These are phyloP conservation scores for Fraxinus anomala DNA, from an alignment of 257 asterid species.

Conservation along the genomic window DNA sequence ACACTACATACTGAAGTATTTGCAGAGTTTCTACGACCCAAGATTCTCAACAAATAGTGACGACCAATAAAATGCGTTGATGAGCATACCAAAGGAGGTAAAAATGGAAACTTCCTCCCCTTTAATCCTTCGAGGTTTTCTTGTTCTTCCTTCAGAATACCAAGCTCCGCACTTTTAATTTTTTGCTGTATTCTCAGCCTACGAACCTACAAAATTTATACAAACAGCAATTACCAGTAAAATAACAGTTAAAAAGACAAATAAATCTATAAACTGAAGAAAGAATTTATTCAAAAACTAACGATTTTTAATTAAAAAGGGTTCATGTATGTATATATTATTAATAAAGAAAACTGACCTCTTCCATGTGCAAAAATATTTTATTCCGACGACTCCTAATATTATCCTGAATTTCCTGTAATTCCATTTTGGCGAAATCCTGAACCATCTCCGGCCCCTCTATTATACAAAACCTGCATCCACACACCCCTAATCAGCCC, in stretches of 20 bases:
- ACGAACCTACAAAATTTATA: constrained; percentile 66
- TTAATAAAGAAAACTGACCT: constrained; percentile 47
- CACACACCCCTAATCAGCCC: constrained; percentile 20
- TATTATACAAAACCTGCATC: constrained; percentile 81
- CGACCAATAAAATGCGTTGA: constrained; percentile 1
- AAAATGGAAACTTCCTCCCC: too few relatives aligned
- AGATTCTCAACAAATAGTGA: neutral
- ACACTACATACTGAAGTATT: constrained; percentile 3
- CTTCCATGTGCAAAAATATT: constrained; percentile 96
- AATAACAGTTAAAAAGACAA: neutral
- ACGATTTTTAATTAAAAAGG: neutral
- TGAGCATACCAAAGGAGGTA: constrained; percentile 87
- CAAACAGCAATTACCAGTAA: neutral
- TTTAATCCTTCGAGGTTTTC: too few relatives aligned
- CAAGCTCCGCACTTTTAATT: constrained; percentile 73
- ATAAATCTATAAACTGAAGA: neutral
- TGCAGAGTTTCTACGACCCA: neutral
- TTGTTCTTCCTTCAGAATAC: constrained; percentile 61
- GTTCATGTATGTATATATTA: neutral
- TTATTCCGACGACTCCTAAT: constrained; percentile 86
- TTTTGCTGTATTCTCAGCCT: constrained; percentile 91
- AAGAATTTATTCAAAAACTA: neutral
- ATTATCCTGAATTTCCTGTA: constrained; percentile 86
- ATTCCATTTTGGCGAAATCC: constrained; percentile 87
- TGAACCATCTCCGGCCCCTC: constrained; percentile 95